A percentile compares a stretch with the other conserved stretches of the same genome.
Evolutionary conservation across 805 yeast genomes (phyloP).

Genomic region (Pichia sporocuriosa): DNA sequence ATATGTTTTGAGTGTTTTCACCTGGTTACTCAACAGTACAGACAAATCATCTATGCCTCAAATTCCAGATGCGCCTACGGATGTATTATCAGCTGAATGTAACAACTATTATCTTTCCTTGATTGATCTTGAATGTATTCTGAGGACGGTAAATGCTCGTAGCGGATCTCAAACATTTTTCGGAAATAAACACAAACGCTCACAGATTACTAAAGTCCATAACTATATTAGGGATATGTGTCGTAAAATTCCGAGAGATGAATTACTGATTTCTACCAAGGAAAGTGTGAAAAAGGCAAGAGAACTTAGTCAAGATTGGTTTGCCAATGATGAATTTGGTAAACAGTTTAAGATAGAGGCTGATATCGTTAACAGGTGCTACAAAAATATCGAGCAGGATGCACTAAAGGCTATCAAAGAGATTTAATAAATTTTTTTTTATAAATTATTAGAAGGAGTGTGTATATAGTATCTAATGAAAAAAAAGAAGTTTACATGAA

Average conservation of each 20-base stretch:
- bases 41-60: constrained; percentile 1
- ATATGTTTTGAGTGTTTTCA: constrained; percentile 27
- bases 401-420: constrained; percentile 3
- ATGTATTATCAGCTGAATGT: constrained; percentile 17
- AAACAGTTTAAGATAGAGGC: constrained; percentile 11
- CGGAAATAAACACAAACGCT: not conserved
- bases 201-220: not conserved
- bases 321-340: constrained; percentile 16
- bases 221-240: not conserved
- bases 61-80: constrained; percentile 14
- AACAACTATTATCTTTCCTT: constrained; percentile 20
- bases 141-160: constrained; percentile 13
- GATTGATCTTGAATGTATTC: constrained; percentile 19
- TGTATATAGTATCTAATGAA: not conserved
- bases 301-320: constrained; percentile 13
- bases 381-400: constrained; percentile 5
- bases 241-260: constrained; percentile 3
- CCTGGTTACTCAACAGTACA: constrained; percentile 8
- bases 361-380: constrained; percentile 5
- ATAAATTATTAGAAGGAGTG: not conserved
- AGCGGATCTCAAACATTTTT: constrained; percentile 1
- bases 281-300: not conserved
- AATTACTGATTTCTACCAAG: not conserved
- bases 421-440: not conserved
- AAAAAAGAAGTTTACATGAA: not conserved